phyloP scores from a whole-genome alignment of 192 early-diverging fungal species.

The Mortierella claussenii region DNA sequence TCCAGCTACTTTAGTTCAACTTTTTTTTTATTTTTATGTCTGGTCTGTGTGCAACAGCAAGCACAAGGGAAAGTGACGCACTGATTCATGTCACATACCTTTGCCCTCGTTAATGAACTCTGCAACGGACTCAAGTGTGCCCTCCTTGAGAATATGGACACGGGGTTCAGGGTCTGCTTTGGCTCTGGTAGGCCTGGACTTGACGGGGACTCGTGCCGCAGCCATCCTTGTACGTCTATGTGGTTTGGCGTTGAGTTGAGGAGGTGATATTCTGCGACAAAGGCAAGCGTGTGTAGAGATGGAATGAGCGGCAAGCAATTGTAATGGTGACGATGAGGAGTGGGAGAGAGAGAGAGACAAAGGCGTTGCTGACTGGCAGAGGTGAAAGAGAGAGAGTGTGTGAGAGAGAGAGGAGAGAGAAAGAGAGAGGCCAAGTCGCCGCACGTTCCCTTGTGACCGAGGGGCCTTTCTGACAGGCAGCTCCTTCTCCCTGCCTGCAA shows the following conservation, averaged over 20 bases:
- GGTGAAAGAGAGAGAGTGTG: neutral
- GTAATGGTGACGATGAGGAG: neutral
- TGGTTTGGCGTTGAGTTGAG: neutral
- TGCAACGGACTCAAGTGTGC: constrained; percentile 52
- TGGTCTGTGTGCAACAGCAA: too few relatives aligned
- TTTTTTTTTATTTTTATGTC: neutral
- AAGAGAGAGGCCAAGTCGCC: too few relatives aligned
- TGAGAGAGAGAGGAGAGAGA: neutral
- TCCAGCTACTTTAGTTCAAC: neutral
- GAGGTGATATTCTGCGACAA: too few relatives aligned
- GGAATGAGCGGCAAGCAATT: neutral
- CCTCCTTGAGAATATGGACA: constrained; percentile 27
- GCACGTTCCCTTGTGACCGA: too few relatives aligned
- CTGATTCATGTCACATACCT: constrained; percentile 20
- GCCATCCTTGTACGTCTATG: constrained; percentile 18
- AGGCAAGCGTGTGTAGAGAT: too few relatives aligned
- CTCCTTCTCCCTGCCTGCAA: too few relatives aligned
- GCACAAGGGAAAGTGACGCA: neutral
- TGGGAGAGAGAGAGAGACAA: neutral
- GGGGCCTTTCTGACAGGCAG: too few relatives aligned
- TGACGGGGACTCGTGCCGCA: constrained; percentile 17
- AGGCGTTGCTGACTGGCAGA: neutral
- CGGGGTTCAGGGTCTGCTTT: constrained; percentile 22
- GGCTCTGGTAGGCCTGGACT: constrained; percentile 5
- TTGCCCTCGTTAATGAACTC: constrained; percentile 54